Conservation (phyloP, 768 basidiomycete species). For the Cystofilobasidium macerans region DNA sequence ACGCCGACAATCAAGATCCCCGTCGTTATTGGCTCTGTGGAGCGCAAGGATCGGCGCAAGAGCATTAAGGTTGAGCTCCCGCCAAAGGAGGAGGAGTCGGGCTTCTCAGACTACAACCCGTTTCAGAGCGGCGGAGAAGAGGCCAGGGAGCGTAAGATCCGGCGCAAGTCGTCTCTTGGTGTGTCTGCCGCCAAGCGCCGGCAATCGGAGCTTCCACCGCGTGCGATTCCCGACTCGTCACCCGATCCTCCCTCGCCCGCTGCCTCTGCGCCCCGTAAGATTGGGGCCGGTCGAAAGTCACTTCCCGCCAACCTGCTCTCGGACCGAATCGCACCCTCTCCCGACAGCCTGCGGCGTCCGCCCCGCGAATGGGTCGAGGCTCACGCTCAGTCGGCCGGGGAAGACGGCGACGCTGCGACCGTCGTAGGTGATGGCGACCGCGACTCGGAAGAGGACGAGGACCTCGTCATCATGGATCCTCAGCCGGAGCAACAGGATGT, state of each 20-base stretch:
- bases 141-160: conserved; percentile 16
- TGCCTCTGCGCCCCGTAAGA: not conserved
- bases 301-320: conserved; percentile 17
- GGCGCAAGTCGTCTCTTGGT: conserved; percentile 25
- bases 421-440: not conserved
- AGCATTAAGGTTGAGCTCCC: conserved; percentile 10
- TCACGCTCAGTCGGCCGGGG: not conserved
- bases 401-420: not conserved
- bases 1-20: not conserved
- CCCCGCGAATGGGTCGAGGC: conserved; percentile 18
- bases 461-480: conserved; percentile 9
- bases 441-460: conserved; percentile 7
- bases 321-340: conserved; percentile 13
- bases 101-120: conserved; percentile 26
- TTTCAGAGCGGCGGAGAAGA: conserved; percentile 26
- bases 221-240: conserved; percentile 10
- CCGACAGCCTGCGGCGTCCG: conserved; percentile 12
- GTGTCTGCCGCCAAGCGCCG: conserved; percentile 13
- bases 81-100: conserved; percentile 18
- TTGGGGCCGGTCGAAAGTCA: conserved; percentile 9
- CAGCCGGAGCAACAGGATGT: not conserved
- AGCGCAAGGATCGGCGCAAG: not conserved
- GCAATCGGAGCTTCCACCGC: conserved; percentile 19
- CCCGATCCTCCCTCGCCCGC: conserved; percentile 1
- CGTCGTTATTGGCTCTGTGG: not conserved